Evolutionary conservation across 805 yeast species (phyloP).

Genomic region (Peterozyma toletana): DNA sequence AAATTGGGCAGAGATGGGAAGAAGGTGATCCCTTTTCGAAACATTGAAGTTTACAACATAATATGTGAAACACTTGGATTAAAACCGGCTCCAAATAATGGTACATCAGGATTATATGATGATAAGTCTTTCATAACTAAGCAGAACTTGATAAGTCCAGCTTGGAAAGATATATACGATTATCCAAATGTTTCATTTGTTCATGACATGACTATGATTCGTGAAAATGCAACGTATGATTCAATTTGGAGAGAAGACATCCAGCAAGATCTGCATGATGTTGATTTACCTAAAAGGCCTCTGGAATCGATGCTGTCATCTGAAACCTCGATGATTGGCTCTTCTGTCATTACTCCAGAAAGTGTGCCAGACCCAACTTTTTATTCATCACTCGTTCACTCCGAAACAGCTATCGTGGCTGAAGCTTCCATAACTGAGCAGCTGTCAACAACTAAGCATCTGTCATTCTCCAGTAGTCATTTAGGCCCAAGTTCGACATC

Average conservation of each 20-base stretch:
- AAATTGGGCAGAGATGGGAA: constrained; percentile 21
- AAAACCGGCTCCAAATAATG: constrained; percentile 55
- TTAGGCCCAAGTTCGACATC: not conserved
- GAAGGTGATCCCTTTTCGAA: constrained; percentile 57
- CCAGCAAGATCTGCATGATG: not conserved
- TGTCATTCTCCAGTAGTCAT: no score
- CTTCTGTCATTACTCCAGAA: constrained; percentile 3
- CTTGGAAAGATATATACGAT: constrained; percentile 38
- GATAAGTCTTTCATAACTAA: constrained; percentile 16
- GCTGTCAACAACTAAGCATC: not conserved
- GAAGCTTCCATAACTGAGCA: not conserved
- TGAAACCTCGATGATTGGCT: no score
- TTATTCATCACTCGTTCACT: constrained; percentile 1
- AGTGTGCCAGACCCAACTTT: constrained; percentile 9
- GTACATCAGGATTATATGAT: constrained; percentile 23
- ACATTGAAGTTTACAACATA: constrained; percentile 67
- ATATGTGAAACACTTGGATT: constrained; percentile 56
- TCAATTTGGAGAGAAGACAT: constrained; percentile 18
- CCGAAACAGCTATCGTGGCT: not conserved
- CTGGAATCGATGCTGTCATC: not conserved
- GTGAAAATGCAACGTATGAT: constrained; percentile 47
- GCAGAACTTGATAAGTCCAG: constrained; percentile 23
- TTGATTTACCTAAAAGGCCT: constrained; percentile 2
- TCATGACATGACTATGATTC: constrained; percentile 32
- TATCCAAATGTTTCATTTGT: constrained; percentile 47